Base-by-base conservation (phyloP, 2,329 filamentous ascomycete genomes). In the Ophiosphaerella narmari region DNA sequence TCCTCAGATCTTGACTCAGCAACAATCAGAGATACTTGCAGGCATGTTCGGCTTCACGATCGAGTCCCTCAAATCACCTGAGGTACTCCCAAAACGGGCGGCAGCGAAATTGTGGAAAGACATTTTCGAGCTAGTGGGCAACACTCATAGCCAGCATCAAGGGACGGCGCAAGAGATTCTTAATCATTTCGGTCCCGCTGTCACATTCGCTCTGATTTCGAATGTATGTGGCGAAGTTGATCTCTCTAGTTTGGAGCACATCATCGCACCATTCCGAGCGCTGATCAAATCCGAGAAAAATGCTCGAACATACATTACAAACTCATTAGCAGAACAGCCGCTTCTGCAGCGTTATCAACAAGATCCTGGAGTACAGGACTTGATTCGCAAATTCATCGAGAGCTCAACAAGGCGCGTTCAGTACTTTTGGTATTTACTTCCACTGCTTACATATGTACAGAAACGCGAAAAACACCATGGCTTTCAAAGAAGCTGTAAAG, bases 11-110 rank as follows among this genome's bases (percentile, higher is more conserved):
- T 74, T 93, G 4, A 79, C 90, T 5, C 73, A 84, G 7, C 80
- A 86, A 43, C 78, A 84, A 4, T 70, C 79, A 9, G 78, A 81
- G 1, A 77, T 80, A 9, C 77, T 88, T 1, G 84, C 88, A 50
- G 84, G 80, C 59, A 81, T 91, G 52, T 88, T 95, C 62, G 74
- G 86, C 45, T 92, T 93, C 63, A 82, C 86, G 0, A 75, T 94
- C 11, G 82, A 84, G 60, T 85, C 89, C 7, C 75, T 95, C 6
- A 81, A 86, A 37, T 87, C 86, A 11, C 84, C 80, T 26, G 90
- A 94, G 51, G 85, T 88, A 0, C 75, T 95, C 8, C 88, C 89
- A 0, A 95, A 94, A 73, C 82, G 82, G 26, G 83, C 88, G 2
- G 83, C 90, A 1, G 83, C 86, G 7, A 84, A 88, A 24, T 89